Evolutionary conservation across 768 basidiomycete genomes (phyloP).

Genomic region (Rhodotorula graminis): DNA sequence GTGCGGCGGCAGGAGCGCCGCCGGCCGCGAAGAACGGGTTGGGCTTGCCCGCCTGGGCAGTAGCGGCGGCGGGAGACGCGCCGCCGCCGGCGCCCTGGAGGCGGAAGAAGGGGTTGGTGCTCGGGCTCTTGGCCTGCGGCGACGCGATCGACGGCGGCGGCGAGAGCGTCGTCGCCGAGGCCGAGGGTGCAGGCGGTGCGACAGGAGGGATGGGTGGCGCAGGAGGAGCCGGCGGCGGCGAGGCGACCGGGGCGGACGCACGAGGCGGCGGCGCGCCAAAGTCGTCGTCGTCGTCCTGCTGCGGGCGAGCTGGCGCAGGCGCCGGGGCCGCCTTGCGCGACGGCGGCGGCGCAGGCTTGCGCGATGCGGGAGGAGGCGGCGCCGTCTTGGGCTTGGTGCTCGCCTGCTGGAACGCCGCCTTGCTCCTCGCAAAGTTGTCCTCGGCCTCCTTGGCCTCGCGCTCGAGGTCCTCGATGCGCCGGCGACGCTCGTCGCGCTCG

Average conservation of each 20-base stretch:
- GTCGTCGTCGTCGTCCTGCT: slow-evolving; percentile 24
- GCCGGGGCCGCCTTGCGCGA: slow-evolving; percentile 40
- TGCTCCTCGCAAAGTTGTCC: slow-evolving; percentile 46
- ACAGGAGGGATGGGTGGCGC: neutral
- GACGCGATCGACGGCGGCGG: slow-evolving; percentile 37
- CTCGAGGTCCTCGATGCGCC: slow-evolving; percentile 55
- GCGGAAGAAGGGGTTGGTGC: slow-evolving; percentile 76
- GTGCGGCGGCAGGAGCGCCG: slow-evolving; percentile 28
- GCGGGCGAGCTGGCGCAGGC: slow-evolving; percentile 6
- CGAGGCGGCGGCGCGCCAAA: slow-evolving; percentile 49
- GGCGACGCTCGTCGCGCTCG: slow-evolving; percentile 62
- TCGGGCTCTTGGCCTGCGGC: slow-evolving; percentile 52
- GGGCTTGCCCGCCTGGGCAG: slow-evolving; percentile 46
- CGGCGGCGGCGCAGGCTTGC: slow-evolving; percentile 47
- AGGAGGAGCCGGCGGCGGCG: slow-evolving; percentile 43
- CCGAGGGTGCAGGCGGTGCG: neutral
- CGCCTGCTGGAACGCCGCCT: slow-evolving; percentile 27
- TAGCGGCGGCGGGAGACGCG: slow-evolving; percentile 47
- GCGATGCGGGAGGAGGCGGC: slow-evolving; percentile 28
- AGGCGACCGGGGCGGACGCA: slow-evolving; percentile 38
- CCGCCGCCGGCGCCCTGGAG: slow-evolving; percentile 48
- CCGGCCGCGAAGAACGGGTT: slow-evolving; percentile 49
- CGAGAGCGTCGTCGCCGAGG: slow-evolving; percentile 28
- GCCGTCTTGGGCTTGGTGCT: slow-evolving; percentile 29
- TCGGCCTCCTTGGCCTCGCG: slow-evolving; percentile 60